Evolutionary conservation across 192 early-diverging fungal species (phyloP), one percentile per base, ranked within the genome.

Genomic region (Blastocladiella britannica): DNA sequence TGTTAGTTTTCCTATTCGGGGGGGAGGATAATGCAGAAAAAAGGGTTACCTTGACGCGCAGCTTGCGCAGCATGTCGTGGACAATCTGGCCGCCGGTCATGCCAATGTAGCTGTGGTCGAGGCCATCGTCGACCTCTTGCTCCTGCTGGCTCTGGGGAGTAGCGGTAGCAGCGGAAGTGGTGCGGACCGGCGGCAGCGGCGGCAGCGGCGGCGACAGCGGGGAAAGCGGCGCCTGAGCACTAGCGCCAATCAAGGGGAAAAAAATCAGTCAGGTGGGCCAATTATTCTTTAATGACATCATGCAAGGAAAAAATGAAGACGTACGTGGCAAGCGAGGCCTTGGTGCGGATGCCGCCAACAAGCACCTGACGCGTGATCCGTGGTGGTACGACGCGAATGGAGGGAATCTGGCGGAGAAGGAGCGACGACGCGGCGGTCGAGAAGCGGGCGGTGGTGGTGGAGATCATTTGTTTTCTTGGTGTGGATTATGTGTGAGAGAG

Each of bases 11-110:
- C n/a, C n/a, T n/a, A n/a, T n/a, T n/a, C n/a, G n/a, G n/a, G n/a
- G n/a, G n/a, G n/a, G n/a, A n/a, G n/a, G n/a, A n/a, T n/a, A n/a
- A n/a, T n/a, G n/a, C n/a, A n/a, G n/a, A n/a, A n/a, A n/a, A n/a
- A n/a, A n/a, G n/a, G n/a, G 15, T 20, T 3, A 47, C 37, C n/a
- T 91, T 83, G 28, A 97, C 94, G 54, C 75, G 78, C 53, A 93
- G 89, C 43, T 88, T 74, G 55, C 92, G 70, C 89, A 97, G 91
- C 94, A 95, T 95, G 65, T 95, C 88, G 74, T 97, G 94, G 65
- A 97, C 93, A 67, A 97, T 95, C 70, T 95, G 81, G 51, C 94
- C 94, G 55, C 94, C 94, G 25, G 89, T 87, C 80, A 90, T 84
- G 28, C 94, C 94, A 5, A 97, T 82, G 70, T 95, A 91, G 28